Evolutionary conservation across 73 alveolate genomes (phyloP), one percentile per base, ranked within the genome.

Genomic region (Urostyla sp.): DNA sequence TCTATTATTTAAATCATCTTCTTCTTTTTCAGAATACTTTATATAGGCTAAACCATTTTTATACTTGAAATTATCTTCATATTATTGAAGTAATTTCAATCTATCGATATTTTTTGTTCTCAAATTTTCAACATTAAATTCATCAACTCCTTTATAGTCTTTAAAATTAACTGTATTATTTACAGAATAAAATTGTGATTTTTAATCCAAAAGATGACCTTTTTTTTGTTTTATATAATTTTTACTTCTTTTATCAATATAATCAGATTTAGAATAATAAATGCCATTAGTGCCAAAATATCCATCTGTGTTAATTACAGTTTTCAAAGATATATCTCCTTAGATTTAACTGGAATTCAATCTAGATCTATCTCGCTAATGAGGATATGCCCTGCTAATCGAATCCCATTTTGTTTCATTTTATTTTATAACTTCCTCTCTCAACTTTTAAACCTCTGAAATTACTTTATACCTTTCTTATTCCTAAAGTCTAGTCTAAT

Each of bases 91-190:
- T 11, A 66, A 24, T 28, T 66, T 66, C 26, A 66, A 28, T 26
- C 80, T 66, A 66, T 66, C 80, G 10, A 66, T 66, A 44, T 66
- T 66, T 45, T 27, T 40, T 16, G 37, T 63, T 21, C 80, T 37
- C 27, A 66, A 27, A 15, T 10, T 8, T 11, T 66, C 80, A 44
- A 63, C 30, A 6, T 66, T n/a, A n/a, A n/a, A n/a, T n/a, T n/a
- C n/a, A n/a, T n/a, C n/a, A n/a, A n/a, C n/a, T n/a, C n/a, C 80
- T 8, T 66, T 63, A 37, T 66, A 40, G 37, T 59, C 76, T 59
- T 59, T 31, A 28, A 35, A 35, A 59, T 66, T 37, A 21, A 66
- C 13, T 7, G 61, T 24, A 40, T 31, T 27, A 40, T 66, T 66
- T 40, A 43, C 3, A 20, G 28, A 3, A 46, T 66, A 15, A 18